Base-by-base conservation (phyloP, 2,329 filamentous ascomycete species). In the Uncinocarpus reesii region DNA sequence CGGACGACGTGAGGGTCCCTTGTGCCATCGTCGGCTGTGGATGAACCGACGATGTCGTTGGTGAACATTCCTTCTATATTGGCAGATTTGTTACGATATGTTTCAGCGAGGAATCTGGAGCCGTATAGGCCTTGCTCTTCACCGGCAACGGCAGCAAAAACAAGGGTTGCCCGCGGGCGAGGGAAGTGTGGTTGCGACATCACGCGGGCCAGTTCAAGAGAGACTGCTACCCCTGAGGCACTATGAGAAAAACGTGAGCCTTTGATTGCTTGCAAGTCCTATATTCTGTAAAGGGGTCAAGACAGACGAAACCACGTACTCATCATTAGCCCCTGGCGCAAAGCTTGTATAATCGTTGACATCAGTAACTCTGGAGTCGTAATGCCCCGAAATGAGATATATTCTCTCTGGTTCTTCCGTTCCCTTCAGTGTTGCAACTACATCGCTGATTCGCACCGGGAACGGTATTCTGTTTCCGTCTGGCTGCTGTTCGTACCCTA, bases 41-140 rank as follows among this genome's bases (percentile, higher is more conserved):
- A 50, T 21, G 48, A 50, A 6, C 48, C 48, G 26, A 50, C 36
- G 29, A 50, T 50, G 24, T 50, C 48, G 42, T 50, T 50, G 18
- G 42, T 50, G 31, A 50, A 47, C 48, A 50, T 50, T 15, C 48
- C 48, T 47, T 50, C 48, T 5, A 50, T 34, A 24, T 50, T 50
- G 36, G 42, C 32, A 6, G 48, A 50, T 18, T 44, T 50, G 40
- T 50, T 50, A 16, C 42, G 48, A 21, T 47, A 50, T 2, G 35
- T 47, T 20, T 42, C 16, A 7, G 48, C 48, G 6, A 50, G 48
- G 23, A 50, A 50, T 23, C 24, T 34, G 28, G 48, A 20, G 13
- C 48, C 48, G 29, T 41, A 47, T 13, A 50, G 23, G 35, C 48
- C 48, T 28, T 50, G 48, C 42, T 50, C 48, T 42, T 50, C 48